Evolutionary conservation across 2,329 filamentous ascomycete genomes (phyloP).

Genomic region (Verticillium zaregamsianum): DNA sequence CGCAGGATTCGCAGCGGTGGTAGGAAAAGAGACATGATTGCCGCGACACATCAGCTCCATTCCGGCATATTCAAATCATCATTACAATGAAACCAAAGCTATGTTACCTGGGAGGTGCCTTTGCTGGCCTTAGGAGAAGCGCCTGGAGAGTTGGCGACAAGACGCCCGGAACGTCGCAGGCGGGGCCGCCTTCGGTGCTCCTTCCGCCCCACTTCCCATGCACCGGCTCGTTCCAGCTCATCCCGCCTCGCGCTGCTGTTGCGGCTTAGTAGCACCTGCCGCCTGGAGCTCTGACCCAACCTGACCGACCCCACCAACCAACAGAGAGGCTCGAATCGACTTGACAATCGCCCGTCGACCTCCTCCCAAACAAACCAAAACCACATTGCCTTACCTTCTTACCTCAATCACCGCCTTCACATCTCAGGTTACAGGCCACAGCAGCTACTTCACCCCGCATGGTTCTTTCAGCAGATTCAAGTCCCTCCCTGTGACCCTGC

Average conservation of each 20-base stretch:
- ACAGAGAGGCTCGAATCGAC: not conserved
- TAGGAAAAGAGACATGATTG: too few species aligned
- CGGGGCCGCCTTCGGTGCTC: not conserved
- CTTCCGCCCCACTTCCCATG: not conserved
- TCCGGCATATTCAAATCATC: too few species aligned
- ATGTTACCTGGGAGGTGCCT: too few species aligned
- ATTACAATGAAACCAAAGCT: too few species aligned
- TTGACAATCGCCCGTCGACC: not conserved
- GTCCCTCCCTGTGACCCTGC: not conserved
- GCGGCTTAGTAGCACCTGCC: not conserved
- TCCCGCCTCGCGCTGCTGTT: not conserved
- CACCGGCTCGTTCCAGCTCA: not conserved
- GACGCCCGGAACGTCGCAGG: not conserved
- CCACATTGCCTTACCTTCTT: not conserved
- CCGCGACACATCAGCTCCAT: too few species aligned
- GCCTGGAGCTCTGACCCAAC: not conserved
- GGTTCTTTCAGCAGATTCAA: not conserved
- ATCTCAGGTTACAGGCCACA: not conserved
- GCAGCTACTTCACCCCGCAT: not conserved
- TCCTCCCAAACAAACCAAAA: not conserved
- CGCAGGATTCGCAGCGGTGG: too few species aligned
- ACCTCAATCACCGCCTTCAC: not conserved
- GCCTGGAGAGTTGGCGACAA: too few species aligned
- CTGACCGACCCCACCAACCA: not conserved
- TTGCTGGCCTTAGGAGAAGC: too few species aligned